These are phyloP conservation scores for Arctium lappa DNA, from an alignment of 129 eudicot species.

Conservation along the genomic window DNA sequence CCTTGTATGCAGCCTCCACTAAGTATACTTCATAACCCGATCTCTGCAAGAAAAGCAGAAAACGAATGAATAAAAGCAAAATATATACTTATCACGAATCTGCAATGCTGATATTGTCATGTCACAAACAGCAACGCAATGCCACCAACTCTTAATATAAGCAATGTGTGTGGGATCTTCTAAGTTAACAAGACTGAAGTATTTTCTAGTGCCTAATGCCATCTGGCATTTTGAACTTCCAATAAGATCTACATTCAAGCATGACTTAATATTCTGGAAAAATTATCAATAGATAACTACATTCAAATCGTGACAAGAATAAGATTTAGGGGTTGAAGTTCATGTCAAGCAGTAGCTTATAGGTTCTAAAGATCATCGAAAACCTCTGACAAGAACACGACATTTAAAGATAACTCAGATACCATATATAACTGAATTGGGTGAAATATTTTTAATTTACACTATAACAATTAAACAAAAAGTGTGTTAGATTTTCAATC, in stretches of 20 bases:
- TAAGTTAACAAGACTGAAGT: neutral
- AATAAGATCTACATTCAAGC: neutral
- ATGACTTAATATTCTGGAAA: neutral
- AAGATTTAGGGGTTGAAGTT: neutral
- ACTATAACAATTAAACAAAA: neutral
- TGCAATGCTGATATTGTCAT: neutral
- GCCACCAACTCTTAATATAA: neutral
- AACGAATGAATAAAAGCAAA: constrained; percentile 14
- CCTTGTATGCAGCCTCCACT: constrained; percentile 90
- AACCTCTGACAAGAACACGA: neutral
- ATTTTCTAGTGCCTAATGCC: neutral
- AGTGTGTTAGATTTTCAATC: neutral
- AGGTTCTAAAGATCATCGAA: neutral
- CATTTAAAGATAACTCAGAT: neutral
- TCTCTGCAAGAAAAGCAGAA: constrained; percentile 52
- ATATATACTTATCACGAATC: neutral
- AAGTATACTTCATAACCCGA: constrained; percentile 93
- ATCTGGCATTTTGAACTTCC: constrained; percentile 4
- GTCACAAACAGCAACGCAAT: neutral
- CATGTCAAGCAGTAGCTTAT: neutral
- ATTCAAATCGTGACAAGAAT: neutral
- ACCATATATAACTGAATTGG: neutral
- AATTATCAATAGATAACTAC: neutral
- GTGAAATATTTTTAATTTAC: neutral
- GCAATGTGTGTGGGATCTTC: neutral